These are phyloP conservation scores for Naganishia friedmannii DNA, from an alignment of 768 basidiomycete genomes.

Conservation along the genomic window DNA sequence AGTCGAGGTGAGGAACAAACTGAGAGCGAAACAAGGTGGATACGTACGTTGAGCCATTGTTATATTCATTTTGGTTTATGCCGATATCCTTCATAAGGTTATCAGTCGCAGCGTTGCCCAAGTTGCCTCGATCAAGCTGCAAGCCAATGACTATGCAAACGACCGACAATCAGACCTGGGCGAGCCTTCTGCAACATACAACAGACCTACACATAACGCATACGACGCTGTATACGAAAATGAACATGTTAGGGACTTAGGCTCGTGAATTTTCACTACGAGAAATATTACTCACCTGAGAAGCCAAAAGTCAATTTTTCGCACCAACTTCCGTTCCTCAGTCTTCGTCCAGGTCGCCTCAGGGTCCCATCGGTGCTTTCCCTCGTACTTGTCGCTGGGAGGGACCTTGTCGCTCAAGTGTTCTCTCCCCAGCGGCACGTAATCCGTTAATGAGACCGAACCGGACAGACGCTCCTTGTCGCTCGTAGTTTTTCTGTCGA, in stretches of 20 bases:
- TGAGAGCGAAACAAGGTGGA: no score
- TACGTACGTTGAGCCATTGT: slow-evolving; percentile 36
- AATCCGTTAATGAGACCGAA: neutral
- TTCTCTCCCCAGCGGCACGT: slow-evolving; percentile 5
- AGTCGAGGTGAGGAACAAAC: neutral
- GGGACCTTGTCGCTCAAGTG: slow-evolving; percentile 8
- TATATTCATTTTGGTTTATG: slow-evolving; percentile 47
- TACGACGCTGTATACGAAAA: neutral
- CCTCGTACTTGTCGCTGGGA: slow-evolving; percentile 1
- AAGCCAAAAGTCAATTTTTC: slow-evolving; percentile 27
- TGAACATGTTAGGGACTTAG: neutral
- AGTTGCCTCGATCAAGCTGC: slow-evolving; percentile 42
- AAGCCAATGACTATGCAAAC: neutral
- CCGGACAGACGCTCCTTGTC: slow-evolving; percentile 14
- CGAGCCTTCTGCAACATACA: no score
- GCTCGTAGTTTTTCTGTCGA: neutral
- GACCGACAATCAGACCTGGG: neutral
- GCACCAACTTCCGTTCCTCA: slow-evolving; percentile 33
- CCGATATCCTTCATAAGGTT: slow-evolving; percentile 43
- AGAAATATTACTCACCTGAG: neutral
- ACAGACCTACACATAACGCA: slow-evolving; percentile 1
- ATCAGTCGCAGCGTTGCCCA: slow-evolving; percentile 45
- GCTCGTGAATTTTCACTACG: neutral
- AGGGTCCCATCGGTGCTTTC: slow-evolving; percentile 38
- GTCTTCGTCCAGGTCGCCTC: slow-evolving; percentile 36